Base-by-base conservation (phyloP, 1,139 yeast species). In the Williopsis jadinii region DNA sequence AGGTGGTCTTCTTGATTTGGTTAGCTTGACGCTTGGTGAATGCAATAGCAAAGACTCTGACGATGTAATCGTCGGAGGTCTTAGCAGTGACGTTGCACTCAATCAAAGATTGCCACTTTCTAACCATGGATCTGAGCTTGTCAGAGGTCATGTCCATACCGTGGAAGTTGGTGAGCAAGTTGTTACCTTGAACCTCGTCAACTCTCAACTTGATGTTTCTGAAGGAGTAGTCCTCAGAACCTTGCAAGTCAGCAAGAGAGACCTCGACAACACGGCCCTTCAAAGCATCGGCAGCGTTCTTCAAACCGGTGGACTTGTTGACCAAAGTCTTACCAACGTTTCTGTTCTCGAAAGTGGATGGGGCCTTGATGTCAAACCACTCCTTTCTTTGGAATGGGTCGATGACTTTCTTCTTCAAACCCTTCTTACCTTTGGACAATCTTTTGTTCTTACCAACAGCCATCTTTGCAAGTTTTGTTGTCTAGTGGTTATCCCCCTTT, bases 361-460 rank as follows among this genome's bases (percentile, higher is more conserved):
- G 95, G 57, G 95, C 95, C 78, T 86, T 85, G 75, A 86, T 83
- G 70, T 82, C 90, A 71, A 75, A 86, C 95, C 95, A 85, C 64
- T 85, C 95, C 77, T 86, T 86, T 70, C 49, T 45, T 40, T 42
- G 40, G 46, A 45, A 45, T 41, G 48, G 48, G 41, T 45, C 48
- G 60, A 84, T 90, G 68, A 81, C 87, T 82, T 80, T 85, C 90
- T 85, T 86, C 94, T 86, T 86, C 71, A 84, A 71, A 66, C 95
- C 95, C 75, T 85, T 86, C 87, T 85, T 85, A 71, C 95, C 95
- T 78, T 85, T 85, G 75, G 90, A 82, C 74, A 85, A 77, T 80
- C 95, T 83, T 88, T 86, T 86, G 73, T 86, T 86, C 85, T 86
- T 86, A 70, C 95, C 95, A 72, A 86, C 92, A 80, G 92, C 95